Percentiles rank a stretch among this genome's conserved stretches.
phyloP scores from a whole-genome alignment of 805 yeast genomes.

The Sugiyamaella qingdaonensis region DNA sequence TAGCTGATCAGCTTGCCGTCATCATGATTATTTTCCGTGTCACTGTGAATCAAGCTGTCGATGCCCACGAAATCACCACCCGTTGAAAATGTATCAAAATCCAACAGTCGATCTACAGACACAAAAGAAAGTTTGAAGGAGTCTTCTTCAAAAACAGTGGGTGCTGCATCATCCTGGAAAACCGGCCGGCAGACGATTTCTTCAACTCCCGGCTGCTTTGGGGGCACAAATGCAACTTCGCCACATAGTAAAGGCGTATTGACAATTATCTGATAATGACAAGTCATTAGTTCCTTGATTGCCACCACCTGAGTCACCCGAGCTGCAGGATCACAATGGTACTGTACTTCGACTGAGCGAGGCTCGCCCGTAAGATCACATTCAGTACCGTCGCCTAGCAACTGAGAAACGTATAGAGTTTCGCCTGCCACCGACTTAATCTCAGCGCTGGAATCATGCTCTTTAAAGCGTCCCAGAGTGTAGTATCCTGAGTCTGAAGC shows the following conservation, averaged over 20 bases:
- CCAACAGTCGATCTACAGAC: not conserved
- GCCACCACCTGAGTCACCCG: constrained; percentile 37
- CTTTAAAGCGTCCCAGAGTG: constrained; percentile 30
- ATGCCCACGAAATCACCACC: not conserved
- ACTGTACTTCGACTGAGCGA: constrained; percentile 52
- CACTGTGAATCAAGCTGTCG: not conserved
- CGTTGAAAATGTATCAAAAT: not conserved
- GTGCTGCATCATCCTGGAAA: constrained; percentile 9
- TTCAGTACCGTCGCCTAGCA: constrained; percentile 47
- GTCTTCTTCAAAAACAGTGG: not conserved
- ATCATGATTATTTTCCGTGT: not conserved
- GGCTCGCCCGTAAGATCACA: constrained; percentile 57
- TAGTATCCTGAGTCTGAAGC: constrained; percentile 27
- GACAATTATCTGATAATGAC: constrained; percentile 52
- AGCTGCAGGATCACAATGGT: constrained; percentile 39
- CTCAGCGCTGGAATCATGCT: not conserved
- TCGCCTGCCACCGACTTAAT: not conserved
- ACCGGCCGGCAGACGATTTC: constrained; percentile 26
- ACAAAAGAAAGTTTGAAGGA: not conserved
- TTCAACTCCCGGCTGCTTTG: constrained; percentile 28
- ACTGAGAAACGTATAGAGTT: constrained; percentile 30
- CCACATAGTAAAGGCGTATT: constrained; percentile 49
- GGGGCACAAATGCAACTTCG: constrained; percentile 34
- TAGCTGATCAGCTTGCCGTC: not conserved
- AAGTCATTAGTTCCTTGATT: constrained; percentile 51